Evolutionary conservation across 495 filamentous ascomycete species (phyloP).

Genomic region (Tuber calosporum): DNA sequence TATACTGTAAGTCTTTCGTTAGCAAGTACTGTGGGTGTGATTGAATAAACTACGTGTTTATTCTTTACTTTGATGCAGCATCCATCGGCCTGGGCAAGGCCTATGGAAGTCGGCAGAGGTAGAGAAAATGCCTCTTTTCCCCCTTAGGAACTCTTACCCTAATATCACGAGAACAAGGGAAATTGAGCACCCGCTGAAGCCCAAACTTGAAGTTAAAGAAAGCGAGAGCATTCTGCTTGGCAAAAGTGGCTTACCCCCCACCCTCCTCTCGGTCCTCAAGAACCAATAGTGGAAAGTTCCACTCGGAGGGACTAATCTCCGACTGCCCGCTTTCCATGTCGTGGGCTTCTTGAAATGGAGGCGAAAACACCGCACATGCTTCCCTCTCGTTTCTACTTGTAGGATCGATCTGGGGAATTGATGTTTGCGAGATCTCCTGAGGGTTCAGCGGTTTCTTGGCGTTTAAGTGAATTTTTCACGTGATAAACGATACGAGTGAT

Average conservation of each 20-base stretch:
- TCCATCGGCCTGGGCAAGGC: neutral
- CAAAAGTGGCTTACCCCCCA: neutral
- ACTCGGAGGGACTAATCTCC: neutral
- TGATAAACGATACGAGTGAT: neutral
- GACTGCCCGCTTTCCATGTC: neutral
- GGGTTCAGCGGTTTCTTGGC: neutral
- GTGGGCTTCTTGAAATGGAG: neutral
- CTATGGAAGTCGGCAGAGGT: neutral
- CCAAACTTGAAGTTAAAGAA: neutral
- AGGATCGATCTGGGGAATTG: neutral
- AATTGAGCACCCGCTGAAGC: neutral
- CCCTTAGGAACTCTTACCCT: neutral
- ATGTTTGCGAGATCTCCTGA: neutral
- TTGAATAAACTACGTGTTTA: neutral
- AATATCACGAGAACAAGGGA: neutral
- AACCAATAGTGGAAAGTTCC: neutral
- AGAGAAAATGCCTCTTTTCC: neutral
- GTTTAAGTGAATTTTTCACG: neutral
- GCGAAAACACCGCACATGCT: neutral
- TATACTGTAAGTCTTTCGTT: neutral
- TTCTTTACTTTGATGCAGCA: neutral
- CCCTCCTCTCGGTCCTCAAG: neutral
- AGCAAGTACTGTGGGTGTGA: neutral
- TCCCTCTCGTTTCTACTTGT: neutral
- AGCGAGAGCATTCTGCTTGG: slow-evolving; percentile 1